Conservation (phyloP, 768 basidiomycete genomes). For the Russula sp. region DNA sequence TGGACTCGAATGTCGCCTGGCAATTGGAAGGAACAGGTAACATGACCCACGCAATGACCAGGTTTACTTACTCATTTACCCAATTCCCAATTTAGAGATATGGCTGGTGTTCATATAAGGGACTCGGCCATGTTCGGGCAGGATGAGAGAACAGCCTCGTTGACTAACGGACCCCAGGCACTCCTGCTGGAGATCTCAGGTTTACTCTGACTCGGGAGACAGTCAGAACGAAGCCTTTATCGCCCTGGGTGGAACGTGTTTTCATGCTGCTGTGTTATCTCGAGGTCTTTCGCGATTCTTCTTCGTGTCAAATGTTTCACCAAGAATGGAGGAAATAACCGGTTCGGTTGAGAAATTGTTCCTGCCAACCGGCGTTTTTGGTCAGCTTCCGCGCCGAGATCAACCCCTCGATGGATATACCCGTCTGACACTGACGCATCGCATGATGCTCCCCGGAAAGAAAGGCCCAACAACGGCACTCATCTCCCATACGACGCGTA, state of each 20-base stretch:
- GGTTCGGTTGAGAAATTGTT: background rate
- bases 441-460: background rate
- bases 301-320: background rate
- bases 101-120: background rate
- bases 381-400: conserved; percentile 9
- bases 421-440: background rate
- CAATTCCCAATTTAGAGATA: background rate
- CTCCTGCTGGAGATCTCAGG: background rate
- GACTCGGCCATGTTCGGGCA: conserved; percentile 11
- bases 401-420: background rate
- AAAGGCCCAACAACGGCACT: background rate
- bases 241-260: background rate
- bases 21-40: background rate
- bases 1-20: background rate
- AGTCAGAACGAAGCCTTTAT: background rate
- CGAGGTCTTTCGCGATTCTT: background rate
- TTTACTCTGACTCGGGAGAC: background rate
- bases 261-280: background rate
- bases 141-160: conserved; percentile 7
- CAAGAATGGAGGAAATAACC: conserved; percentile 12
- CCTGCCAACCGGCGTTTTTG: background rate
- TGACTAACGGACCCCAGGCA: conserved; percentile 8
- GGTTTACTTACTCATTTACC: background rate
- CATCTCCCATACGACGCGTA: background rate
- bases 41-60: background rate